A percentile compares a stretch with the other conserved stretches of the same genome.
phyloP scores from a whole-genome alignment of 495 filamentous ascomycete species.

The Lepidopterella palustris region DNA sequence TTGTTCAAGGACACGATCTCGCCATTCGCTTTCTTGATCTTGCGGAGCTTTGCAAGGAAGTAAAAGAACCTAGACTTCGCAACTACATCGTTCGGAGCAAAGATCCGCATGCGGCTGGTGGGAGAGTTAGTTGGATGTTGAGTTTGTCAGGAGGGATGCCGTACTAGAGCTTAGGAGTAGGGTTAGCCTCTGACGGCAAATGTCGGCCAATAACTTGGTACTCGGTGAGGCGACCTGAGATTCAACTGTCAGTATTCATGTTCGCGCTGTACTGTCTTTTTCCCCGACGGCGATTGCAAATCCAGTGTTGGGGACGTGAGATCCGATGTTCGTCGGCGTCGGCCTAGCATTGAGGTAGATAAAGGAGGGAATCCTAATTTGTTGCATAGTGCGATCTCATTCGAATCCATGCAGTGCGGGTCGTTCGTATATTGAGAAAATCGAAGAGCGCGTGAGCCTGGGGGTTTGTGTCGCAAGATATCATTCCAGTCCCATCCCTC shows the following conservation, averaged over 20 bases:
- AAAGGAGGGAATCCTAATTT: too few relatives aligned
- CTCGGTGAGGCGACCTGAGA: slow-evolving; percentile 90
- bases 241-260: slow-evolving; percentile 4
- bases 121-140: too few relatives aligned
- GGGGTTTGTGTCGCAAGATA: too few relatives aligned
- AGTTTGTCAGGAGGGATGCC: too few relatives aligned
- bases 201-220: slow-evolving; percentile 99
- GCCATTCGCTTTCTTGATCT: slow-evolving; percentile 99
- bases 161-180: slow-evolving; percentile 96
- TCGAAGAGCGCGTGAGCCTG: too few relatives aligned
- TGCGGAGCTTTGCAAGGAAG: slow-evolving; percentile 95
- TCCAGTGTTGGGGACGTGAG: neutral
- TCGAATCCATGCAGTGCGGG: too few relatives aligned
- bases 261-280: neutral
- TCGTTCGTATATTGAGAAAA: too few relatives aligned
- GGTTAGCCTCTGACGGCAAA: slow-evolving; percentile 90
- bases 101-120: slow-evolving; percentile 99
- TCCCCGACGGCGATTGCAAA: neutral
- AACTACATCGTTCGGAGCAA: slow-evolving; percentile 93
- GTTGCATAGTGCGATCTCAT: too few relatives aligned
- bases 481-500: too few relatives aligned
- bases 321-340: too few relatives aligned
- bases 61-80: slow-evolving; percentile 99
- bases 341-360: too few relatives aligned
- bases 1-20: slow-evolving; percentile 96